phyloP scores from a whole-genome alignment of 2,329 filamentous ascomycete species.

The Botrytis squamosa region DNA sequence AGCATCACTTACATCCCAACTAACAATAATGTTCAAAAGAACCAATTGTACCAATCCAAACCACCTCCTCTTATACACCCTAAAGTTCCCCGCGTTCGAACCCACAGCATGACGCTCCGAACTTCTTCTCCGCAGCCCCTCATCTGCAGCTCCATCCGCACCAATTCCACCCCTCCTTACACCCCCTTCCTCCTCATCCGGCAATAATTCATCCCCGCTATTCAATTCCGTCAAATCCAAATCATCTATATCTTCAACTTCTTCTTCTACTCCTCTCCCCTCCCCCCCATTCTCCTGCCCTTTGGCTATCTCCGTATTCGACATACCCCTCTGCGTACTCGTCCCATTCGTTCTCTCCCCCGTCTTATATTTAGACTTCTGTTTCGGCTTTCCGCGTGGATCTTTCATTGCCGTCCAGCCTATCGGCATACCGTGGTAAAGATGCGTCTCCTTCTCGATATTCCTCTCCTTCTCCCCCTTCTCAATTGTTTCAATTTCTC shows the following conservation, averaged over 20 bases:
- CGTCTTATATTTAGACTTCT: neutral
- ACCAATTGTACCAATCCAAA: slow-evolving; percentile 82
- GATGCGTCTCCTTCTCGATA: slow-evolving; percentile 4
- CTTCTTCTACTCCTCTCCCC: slow-evolving; percentile 8
- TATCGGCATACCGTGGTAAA: slow-evolving; percentile 1
- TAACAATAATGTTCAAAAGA: slow-evolving; percentile 86
- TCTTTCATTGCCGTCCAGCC: slow-evolving; percentile 14
- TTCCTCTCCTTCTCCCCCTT: neutral
- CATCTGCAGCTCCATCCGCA: slow-evolving; percentile 7
- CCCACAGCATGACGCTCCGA: neutral
- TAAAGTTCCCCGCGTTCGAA: slow-evolving; percentile 40
- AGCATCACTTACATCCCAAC: slow-evolving; percentile 78
- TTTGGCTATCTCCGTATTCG: slow-evolving; percentile 26
- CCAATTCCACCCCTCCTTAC: slow-evolving; percentile 9
- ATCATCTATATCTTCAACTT: slow-evolving; percentile 30
- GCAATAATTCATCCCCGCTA: slow-evolving; percentile 37
- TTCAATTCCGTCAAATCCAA: slow-evolving; percentile 31
- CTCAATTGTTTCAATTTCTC: neutral
- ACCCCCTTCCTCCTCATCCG: slow-evolving; percentile 26
- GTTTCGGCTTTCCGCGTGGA: neutral
- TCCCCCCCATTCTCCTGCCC: slow-evolving; percentile 25
- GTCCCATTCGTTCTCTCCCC: slow-evolving; percentile 1
- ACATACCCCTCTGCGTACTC: slow-evolving; percentile 21
- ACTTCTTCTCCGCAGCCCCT: neutral
- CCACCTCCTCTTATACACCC: slow-evolving; percentile 82